A percentile compares a stretch with the other conserved stretches of the same genome.
Evolutionary conservation across 148 eudicot genomes (phyloP).

Genomic region (Fagopyrum esculentum): DNA sequence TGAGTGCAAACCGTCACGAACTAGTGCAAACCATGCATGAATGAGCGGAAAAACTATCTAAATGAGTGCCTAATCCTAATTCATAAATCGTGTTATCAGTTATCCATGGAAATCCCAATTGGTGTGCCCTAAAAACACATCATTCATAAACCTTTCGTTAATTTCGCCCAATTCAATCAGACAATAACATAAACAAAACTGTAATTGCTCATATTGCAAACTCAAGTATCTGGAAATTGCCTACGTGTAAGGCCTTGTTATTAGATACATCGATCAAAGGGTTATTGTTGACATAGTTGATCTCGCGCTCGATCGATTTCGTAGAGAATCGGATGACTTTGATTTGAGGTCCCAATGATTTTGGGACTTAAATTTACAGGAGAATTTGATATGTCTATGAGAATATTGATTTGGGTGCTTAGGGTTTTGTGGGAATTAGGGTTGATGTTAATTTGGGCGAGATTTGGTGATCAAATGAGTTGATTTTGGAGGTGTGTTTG

Average conservation of each 20-base stretch:
- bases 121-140: slow-evolving; percentile 4
- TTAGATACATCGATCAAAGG: slow-evolving; percentile 1
- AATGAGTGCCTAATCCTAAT: too few species aligned
- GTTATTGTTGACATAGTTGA: not conserved
- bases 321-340: slow-evolving; percentile 6
- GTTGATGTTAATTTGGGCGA: too few species aligned
- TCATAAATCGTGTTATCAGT: too few species aligned
- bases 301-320: slow-evolving; percentile 14
- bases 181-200: not conserved
- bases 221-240: slow-evolving; percentile 10
- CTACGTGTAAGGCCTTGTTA: slow-evolving; percentile 12
- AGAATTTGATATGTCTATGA: too few species aligned
- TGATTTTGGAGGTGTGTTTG: too few species aligned
- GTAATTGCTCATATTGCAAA: not conserved
- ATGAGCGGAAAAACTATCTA: too few species aligned
- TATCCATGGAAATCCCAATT: slow-evolving; percentile 11
- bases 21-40: too few species aligned
- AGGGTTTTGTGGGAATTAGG: too few species aligned
- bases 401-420: too few species aligned
- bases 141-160: not conserved
- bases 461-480: too few species aligned
- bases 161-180: not conserved
- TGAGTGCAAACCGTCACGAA: too few species aligned
- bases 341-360: slow-evolving; percentile 9
- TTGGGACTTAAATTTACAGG: not conserved